Evolutionary conservation across 495 filamentous ascomycete species (phyloP), one percentile per base, ranked within the genome.

Genomic region (Immersiella caudata): DNA sequence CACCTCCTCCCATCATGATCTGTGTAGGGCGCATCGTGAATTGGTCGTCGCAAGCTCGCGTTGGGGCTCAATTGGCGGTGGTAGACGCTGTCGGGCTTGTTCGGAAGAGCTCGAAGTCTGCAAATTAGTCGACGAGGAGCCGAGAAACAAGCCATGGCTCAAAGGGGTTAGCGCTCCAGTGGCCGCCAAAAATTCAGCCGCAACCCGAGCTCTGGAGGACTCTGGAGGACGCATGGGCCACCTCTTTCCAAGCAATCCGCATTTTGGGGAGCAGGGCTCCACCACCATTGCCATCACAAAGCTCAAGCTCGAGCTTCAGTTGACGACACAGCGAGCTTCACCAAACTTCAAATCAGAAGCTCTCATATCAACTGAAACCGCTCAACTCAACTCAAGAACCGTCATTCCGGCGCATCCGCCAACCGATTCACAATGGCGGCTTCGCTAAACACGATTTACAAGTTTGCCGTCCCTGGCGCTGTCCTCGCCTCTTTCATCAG

Each of bases 401-500:
- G 8, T 8, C 29, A 21, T 20, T 25, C 21, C 60, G 40, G 35
- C 8, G 22, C 57, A 60, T 74, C 75, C 73, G 68, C 65, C 56
- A 63, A 65, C 55, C 51, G 71, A 67, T 62, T 69, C 71, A 79
- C 69, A 68, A 78, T 79, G 85, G 87, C 90, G 71, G 82, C 83
- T 75, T 79, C 79, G 59, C 87, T 94, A 50, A 78, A 79, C 59
- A 78, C 84, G 52, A 68, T 94, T 71, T 93, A 90, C 80, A 86
- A 86, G 70, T 85, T 83, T 63, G 93, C 89, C 52, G 75, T 96
- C 46, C 95, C 95, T 16, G 81, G 85, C 52, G 85, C 89, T 59
- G 72, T 91, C 66, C 91, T 82, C 71, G 78, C 83, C 62, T 78
- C 84, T 54, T 68, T 94, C 55, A 75, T 86, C 67, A 87, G 93